These are phyloP conservation scores for Dioszegia crocea DNA, from an alignment of 768 basidiomycete genomes.

Conservation along the genomic window DNA sequence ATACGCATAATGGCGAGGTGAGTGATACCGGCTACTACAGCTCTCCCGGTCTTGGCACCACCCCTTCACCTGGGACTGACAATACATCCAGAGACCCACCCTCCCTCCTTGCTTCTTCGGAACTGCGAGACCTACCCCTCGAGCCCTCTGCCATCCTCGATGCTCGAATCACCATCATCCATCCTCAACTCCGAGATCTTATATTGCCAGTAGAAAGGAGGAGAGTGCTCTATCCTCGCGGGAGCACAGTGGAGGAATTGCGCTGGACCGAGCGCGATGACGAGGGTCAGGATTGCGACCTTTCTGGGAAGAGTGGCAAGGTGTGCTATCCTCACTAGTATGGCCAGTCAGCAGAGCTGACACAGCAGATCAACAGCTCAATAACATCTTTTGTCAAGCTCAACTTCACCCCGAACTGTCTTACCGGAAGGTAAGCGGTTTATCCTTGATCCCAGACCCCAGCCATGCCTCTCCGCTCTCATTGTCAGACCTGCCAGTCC, in stretches of 20 bases:
- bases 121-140: slow-evolving; percentile 35
- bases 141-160: slow-evolving; percentile 24
- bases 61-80: background rate
- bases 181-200: slow-evolving; percentile 68
- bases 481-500: background rate
- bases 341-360: background rate
- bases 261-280: slow-evolving; percentile 14
- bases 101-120: slow-evolving; percentile 21
- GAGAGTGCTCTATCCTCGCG: slow-evolving; percentile 23
- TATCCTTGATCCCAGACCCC: background rate
- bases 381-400: slow-evolving; percentile 30
- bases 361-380: slow-evolving; percentile 16
- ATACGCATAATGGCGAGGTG: slow-evolving; percentile 11
- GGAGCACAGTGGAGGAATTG: slow-evolving; percentile 16
- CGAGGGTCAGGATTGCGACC: slow-evolving; percentile 4
- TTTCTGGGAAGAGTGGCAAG: background rate
- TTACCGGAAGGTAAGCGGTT: slow-evolving; percentile 41
- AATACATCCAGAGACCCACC: slow-evolving; percentile 21
- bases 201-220: slow-evolving; percentile 65
- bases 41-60: background rate
- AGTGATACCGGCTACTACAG: no score
- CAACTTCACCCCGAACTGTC: slow-evolving; percentile 47
- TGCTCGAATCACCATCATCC: slow-evolving; percentile 42
- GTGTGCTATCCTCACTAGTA: background rate
- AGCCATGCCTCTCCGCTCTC: background rate